These are phyloP conservation scores for Cystobasidium onofrii DNA, from an alignment of 768 basidiomycete species.

Conservation along the genomic window DNA sequence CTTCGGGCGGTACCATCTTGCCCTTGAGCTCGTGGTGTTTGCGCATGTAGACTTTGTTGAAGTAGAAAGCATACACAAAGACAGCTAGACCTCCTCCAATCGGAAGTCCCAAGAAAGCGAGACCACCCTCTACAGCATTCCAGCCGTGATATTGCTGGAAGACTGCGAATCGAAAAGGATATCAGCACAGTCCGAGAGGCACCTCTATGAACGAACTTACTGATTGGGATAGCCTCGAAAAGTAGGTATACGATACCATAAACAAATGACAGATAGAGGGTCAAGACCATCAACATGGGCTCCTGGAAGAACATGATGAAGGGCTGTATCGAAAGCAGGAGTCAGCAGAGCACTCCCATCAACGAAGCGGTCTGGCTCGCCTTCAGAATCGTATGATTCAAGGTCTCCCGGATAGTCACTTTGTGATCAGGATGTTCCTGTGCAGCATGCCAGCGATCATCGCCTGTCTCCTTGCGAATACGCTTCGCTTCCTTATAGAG, in stretches of 20 bases:
- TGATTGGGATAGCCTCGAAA: constrained; percentile 45
- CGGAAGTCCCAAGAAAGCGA: constrained; percentile 34
- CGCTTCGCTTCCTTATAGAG: constrained; percentile 39
- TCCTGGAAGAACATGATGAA: constrained; percentile 36
- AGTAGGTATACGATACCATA: constrained; percentile 43
- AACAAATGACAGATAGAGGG: not conserved
- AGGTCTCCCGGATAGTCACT: constrained; percentile 16
- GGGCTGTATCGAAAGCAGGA: constrained; percentile 24
- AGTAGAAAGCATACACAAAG: constrained; percentile 33
- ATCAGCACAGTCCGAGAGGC: not conserved
- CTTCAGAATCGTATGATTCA: constrained; percentile 25
- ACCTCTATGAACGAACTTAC: not conserved
- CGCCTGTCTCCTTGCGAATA: constrained; percentile 39
- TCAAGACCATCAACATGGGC: constrained; percentile 20
- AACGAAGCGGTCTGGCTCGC: not conserved
- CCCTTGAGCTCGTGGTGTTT: constrained; percentile 22
- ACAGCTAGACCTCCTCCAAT: constrained; percentile 35
- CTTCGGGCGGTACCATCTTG: constrained; percentile 23
- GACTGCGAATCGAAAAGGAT: constrained; percentile 36
- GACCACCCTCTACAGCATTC: constrained; percentile 41
- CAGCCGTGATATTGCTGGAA: constrained; percentile 39
- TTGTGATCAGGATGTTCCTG: constrained; percentile 26
- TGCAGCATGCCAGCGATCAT: constrained; percentile 37
- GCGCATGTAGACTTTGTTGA: constrained; percentile 39
- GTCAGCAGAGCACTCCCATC: not conserved